These are phyloP conservation scores for Monilinia fructigena DNA, from an alignment of 2,329 filamentous ascomycete genomes.

Conservation along the genomic window DNA sequence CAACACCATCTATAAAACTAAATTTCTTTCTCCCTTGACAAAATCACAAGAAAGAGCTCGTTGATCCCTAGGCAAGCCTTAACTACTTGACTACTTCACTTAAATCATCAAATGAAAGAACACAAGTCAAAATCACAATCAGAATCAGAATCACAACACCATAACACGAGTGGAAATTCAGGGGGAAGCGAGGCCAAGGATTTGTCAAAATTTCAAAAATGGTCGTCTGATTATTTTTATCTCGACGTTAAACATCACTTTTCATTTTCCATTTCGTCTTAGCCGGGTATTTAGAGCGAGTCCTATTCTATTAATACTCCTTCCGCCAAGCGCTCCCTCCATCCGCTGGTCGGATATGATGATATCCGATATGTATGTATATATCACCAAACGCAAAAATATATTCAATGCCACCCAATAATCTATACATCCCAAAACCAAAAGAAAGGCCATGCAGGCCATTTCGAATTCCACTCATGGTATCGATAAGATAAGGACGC, in stretches of 20 bases:
- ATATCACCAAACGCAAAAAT: neutral
- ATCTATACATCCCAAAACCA: neutral
- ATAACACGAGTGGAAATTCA: no score
- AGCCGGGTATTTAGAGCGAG: neutral
- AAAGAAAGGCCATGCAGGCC: neutral
- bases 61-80: no score
- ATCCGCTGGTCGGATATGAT: neutral
- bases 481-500: neutral
- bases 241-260: neutral
- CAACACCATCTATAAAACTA: no score
- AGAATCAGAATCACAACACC: no score
- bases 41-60: no score
- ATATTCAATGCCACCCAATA: constrained; percentile 4
- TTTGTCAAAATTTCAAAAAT: no score
- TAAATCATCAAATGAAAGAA: no score
- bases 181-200: no score
- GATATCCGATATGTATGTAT: neutral
- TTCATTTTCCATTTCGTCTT: neutral
- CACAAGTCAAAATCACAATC: no score
- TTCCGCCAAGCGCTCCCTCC: no score
- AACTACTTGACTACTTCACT: no score
- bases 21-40: no score
- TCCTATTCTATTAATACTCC: neutral
- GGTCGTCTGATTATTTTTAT: neutral
- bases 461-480: constrained; percentile 2